Percentiles rank a stretch among this genome's conserved stretches.
Evolutionary conservation across 495 filamentous ascomycete species (phyloP).

Genomic region (Penicillium soppii): DNA sequence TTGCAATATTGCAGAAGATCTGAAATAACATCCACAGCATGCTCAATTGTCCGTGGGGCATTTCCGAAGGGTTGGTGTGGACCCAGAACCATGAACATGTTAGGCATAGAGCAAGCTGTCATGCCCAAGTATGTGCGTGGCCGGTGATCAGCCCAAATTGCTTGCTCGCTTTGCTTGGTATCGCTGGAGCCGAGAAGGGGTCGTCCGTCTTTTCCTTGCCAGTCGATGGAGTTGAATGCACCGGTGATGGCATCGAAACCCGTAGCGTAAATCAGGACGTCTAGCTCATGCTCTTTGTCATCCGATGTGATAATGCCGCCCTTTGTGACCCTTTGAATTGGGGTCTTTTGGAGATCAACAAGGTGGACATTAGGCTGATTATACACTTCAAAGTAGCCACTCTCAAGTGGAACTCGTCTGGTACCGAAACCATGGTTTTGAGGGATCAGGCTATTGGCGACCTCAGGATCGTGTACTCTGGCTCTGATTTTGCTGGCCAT

Average conservation of each 20-base stretch:
- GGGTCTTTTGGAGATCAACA: conserved; percentile 28
- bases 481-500: conserved; percentile 29
- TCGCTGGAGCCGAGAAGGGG: conserved; percentile 18
- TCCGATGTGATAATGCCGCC: conserved; percentile 34
- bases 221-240: conserved; percentile 30
- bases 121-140: conserved; percentile 29
- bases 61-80: conserved; percentile 31
- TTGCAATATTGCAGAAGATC: conserved; percentile 20
- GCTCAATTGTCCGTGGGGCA: conserved; percentile 18
- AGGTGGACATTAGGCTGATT: conserved; percentile 35
- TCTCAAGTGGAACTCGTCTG: conserved; percentile 28
- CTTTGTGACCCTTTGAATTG: conserved; percentile 21
- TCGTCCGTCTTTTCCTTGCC: conserved; percentile 18
- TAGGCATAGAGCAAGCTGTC: conserved; percentile 27
- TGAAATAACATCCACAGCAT: conserved; percentile 18
- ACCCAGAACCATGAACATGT: conserved; percentile 36
- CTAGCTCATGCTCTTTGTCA: conserved; percentile 35
- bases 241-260: conserved; percentile 38
- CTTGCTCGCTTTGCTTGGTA: conserved; percentile 6
- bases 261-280: conserved; percentile 39
- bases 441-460: conserved; percentile 30
- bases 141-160: conserved; percentile 24
- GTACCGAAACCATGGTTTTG: conserved; percentile 28
- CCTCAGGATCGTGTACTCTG: conserved; percentile 25
- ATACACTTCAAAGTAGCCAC: conserved; percentile 36